Evolutionary conservation across 139 green algal species (phyloP), one percentile per base, ranked within the genome.

Genomic region (Volvox reticuliferus): DNA sequence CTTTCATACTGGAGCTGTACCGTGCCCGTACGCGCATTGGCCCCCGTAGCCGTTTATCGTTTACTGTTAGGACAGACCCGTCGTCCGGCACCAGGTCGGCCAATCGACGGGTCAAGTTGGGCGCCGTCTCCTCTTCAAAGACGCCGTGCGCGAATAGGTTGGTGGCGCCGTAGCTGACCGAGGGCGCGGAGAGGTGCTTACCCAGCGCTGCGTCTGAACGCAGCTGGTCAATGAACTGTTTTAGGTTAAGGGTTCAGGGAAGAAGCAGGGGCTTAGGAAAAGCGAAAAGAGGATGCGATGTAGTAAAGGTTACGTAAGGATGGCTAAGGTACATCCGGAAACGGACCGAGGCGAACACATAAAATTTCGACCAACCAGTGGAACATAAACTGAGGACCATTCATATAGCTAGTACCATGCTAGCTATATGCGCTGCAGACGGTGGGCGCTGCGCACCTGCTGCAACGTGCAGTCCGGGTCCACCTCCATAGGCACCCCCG

Each of bases 71-170:
- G 6, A 97, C 73, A 36, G 89, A 92, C 6, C 88, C 75, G 30
- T 77, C 86, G 24, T 88, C 88, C 12, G 92, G 89, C 33, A 96
- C 87, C 62, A 96, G 88, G 24, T 94, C 89, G 1, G 17, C 30
- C 32, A 96, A 90, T 12, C 24, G 79, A 78, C 96, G 96, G 30
- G 26, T n/a, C 17, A 98, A 93, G 91, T 99, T 99, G 18, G 82
- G 82, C 26, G 94, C 93, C 1, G 98, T 99, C 50, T 96, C 93
- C 65, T 97, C 95, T 86, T 99, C 98, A 35, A 99, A 95, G 9
- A 97, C 93, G 2, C 98, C 98, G 50, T 87, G 81, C 94, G 98
- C 96, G 93, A 99, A 99, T 36, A 99, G 95, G 88, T 98, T 98
- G 26, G 78, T 92, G 14, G 93, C 89, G 30, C 95, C 96, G 82